Evolutionary conservation across 371 early-diverging fungal species (phyloP).

Genomic region (Apophysomyces variabilis): DNA sequence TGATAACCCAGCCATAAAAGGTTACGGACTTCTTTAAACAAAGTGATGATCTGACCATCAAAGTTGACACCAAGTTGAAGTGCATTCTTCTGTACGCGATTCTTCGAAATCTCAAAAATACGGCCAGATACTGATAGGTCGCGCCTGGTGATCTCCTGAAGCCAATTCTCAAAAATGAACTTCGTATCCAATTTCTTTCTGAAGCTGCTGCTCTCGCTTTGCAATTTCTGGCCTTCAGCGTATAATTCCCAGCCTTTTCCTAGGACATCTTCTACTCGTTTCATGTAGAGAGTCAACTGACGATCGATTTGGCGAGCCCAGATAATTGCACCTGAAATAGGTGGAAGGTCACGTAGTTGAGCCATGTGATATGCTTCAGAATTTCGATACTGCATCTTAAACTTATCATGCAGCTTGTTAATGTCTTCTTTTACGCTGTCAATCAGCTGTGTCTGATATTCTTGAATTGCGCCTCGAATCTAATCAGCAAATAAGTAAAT

Average conservation of each 20-base stretch:
- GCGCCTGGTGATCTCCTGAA: constrained; percentile 82
- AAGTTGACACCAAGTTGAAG: constrained; percentile 93
- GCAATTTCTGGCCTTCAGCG: constrained; percentile 94
- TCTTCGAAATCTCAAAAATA: constrained; percentile 89
- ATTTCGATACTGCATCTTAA: constrained; percentile 89
- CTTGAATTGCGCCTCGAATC: constrained; percentile 99
- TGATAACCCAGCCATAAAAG: constrained; percentile 91
- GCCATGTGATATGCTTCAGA: constrained; percentile 91
- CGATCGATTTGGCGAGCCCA: constrained; percentile 99
- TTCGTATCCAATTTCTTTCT: constrained; percentile 91
- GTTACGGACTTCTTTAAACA: constrained; percentile 98
- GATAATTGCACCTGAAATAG: constrained; percentile 92
- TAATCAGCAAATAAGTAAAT: constrained; percentile 18
- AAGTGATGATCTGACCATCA: constrained; percentile 90
- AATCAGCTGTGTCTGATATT: constrained; percentile 97
- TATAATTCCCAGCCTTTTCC: constrained; percentile 98
- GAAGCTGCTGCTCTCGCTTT: constrained; percentile 91
- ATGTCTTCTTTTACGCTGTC: constrained; percentile 98
- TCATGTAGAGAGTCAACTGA: constrained; percentile 95
- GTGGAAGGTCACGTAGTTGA: constrained; percentile 91
- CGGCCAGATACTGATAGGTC: constrained; percentile 90
- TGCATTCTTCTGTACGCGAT: constrained; percentile 77
- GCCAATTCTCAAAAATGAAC: constrained; percentile 92
- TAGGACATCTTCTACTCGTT: constrained; percentile 96
- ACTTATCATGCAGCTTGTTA: constrained; percentile 92